Conservation (phyloP, 202 grass and related monocot genomes). For the Brachypodium distachyon region DNA sequence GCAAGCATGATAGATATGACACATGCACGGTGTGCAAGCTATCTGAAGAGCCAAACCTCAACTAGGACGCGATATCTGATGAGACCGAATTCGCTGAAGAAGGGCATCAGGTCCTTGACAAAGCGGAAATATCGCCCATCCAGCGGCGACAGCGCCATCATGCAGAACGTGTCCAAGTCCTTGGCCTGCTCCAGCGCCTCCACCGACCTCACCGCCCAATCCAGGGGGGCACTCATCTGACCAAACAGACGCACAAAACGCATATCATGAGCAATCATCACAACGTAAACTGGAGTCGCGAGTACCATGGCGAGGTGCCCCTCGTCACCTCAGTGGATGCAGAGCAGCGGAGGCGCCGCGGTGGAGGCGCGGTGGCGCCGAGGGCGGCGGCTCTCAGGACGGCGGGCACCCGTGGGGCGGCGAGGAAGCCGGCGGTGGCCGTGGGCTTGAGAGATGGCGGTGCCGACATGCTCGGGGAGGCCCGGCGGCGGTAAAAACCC, state of each 20-base stretch:
- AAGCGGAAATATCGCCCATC: conserved; percentile 59
- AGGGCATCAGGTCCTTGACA: conserved; percentile 51
- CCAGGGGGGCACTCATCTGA: conserved; percentile 23
- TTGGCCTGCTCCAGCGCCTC: conserved; percentile 18
- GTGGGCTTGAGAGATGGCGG: conserved; percentile 19
- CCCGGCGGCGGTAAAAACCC: conserved; percentile 18
- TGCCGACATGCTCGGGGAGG: conserved; percentile 26
- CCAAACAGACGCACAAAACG: background rate
- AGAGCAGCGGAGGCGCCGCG: conserved; percentile 21
- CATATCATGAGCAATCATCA: background rate
- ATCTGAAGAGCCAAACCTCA: conserved; percentile 40
- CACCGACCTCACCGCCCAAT: conserved; percentile 22
- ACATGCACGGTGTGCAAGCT: background rate
- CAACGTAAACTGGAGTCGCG: background rate
- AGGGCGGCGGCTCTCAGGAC: background rate
- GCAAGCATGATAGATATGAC: background rate
- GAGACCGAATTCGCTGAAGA: conserved; percentile 91
- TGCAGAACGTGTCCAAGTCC: conserved; percentile 29
- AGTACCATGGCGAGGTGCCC: background rate
- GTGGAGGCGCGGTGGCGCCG: background rate
- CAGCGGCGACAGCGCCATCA: conserved; percentile 67
- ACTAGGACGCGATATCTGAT: conserved; percentile 71
- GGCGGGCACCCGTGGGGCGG: background rate
- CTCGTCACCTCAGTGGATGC: conserved; percentile 15
- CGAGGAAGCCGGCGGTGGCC: background rate